Conservation (phyloP, 352 stramenopile genomes). For the Phytophthora pini region DNA sequence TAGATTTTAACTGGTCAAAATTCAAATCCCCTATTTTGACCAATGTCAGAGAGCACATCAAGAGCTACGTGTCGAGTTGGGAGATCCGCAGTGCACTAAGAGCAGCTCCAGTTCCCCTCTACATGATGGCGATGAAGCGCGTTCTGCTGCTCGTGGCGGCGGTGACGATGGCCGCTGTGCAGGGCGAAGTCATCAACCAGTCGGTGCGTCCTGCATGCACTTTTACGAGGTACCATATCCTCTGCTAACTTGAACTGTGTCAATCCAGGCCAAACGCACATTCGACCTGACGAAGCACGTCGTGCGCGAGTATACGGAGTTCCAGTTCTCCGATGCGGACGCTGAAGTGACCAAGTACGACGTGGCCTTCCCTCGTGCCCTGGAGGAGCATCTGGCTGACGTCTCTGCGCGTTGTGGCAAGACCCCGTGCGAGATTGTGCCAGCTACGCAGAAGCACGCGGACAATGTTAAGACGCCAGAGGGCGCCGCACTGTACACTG, state of each 20-base stretch:
- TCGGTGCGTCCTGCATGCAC: conserved; percentile 44
- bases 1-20: conserved; percentile 22
- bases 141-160: conserved; percentile 43
- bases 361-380: conserved; percentile 62
- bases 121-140: conserved; percentile 42
- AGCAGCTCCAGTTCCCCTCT: conserved; percentile 6
- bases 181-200: conserved; percentile 75
- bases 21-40: not conserved
- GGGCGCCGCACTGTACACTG: conserved; percentile 68
- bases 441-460: conserved; percentile 38
- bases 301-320: conserved; percentile 76
- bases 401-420: conserved; percentile 81
- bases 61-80: conserved; percentile 34
- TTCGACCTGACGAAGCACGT: conserved; percentile 87
- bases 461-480: conserved; percentile 26
- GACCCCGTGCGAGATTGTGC: conserved; percentile 68
- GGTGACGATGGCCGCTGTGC: conserved; percentile 35
- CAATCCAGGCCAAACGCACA: conserved; percentile 69
- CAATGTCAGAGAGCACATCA: conserved; percentile 22
- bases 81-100: conserved; percentile 16
- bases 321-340: conserved; percentile 74
- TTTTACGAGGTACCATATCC: not conserved
- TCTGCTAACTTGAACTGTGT: conserved; percentile 6
- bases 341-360: conserved; percentile 64
- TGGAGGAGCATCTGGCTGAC: conserved; percentile 63